Conservation (phyloP, 163 green algal species). For the Chlorella variabilis region DNA sequence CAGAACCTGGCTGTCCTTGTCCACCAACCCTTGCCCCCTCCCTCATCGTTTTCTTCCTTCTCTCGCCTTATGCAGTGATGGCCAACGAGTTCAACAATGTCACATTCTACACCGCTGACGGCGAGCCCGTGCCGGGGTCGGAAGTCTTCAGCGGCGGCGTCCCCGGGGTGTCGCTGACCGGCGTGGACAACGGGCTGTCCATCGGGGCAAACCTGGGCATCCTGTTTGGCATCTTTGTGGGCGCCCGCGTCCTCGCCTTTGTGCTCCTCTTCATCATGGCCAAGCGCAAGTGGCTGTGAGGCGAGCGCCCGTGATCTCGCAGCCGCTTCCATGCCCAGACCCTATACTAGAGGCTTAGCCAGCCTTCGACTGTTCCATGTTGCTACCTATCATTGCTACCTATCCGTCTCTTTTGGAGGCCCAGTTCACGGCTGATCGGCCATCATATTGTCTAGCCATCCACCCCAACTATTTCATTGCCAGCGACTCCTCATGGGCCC, state of each 20-base stretch:
- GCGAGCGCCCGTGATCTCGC: too few species aligned
- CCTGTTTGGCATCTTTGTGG: constrained; percentile 48
- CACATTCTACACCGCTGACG: not conserved
- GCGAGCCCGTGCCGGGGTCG: not conserved
- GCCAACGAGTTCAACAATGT: constrained; percentile 25
- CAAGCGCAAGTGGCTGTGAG: not conserved
- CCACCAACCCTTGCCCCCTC: not conserved
- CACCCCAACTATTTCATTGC: too few species aligned
- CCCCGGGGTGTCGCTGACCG: not conserved
- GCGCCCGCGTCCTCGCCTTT: constrained; percentile 32
- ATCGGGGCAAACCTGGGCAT: constrained; percentile 41
- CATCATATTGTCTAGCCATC: too few species aligned
- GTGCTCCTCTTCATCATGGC: not conserved
- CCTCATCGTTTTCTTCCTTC: not conserved
- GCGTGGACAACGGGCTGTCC: constrained; percentile 46
- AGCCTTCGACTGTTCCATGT: too few species aligned
- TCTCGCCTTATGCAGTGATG: constrained; percentile 7
- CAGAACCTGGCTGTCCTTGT: not conserved
- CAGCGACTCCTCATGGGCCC: too few species aligned
- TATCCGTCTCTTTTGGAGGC: too few species aligned
- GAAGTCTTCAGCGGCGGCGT: not conserved
- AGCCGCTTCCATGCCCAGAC: too few species aligned
- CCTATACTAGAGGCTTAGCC: too few species aligned
- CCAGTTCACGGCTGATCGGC: too few species aligned
- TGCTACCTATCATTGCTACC: too few species aligned